Evolutionary conservation across 2,329 filamentous ascomycete genomes (phyloP), one percentile per base, ranked within the genome.

Genomic region (Fusarium virguliforme): DNA sequence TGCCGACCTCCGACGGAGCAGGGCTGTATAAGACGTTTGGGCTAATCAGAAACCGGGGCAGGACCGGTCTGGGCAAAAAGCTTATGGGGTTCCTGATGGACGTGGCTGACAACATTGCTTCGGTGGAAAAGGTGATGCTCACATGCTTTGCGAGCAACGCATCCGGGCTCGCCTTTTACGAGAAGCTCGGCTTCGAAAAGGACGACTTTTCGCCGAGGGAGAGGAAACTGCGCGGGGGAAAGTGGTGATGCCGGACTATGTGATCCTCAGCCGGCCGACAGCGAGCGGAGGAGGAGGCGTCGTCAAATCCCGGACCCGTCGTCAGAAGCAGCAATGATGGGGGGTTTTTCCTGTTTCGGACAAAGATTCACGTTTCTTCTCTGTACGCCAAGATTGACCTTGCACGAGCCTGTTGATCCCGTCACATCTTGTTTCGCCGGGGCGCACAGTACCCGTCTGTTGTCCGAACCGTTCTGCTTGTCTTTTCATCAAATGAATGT

Each of bases 101-200:
- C 5, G 82, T 90, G 5, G 91, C 88, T 8, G 69, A 79, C 24
- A 85, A 85, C 60, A 85, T 91, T 24, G 82, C 85, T 3, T 83
- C 83, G 1, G 83, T 92, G 50, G 79, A 83, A 24, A 94, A 94
- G 79, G 84, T 89, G 50, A 94, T 94, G 92, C 82, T 94, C 74
- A 94, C 91, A 1, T 92, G 91, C 75, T 94, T 93, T 75, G 79
- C 85, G 57, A 84, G 84, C 67, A 94, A 94, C 75, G 71, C 79
- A 34, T 79, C 80, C 3, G 92, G 87, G 0, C 80, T 87, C 41
- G 76, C 72, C 3, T 91, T 94, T 72, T 94, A 94, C 79, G 79
- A 83, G 51, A 86, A 83, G 66, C 78, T 89, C 12, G 91, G 91
- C 0, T 91, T 88, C 74, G 79, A 69, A 38, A 83, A 79, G 48